Evolutionary conservation across 208 protist genomes (phyloP), one percentile per base, ranked within the genome.

Genomic region (Trypanosoma brucei): DNA sequence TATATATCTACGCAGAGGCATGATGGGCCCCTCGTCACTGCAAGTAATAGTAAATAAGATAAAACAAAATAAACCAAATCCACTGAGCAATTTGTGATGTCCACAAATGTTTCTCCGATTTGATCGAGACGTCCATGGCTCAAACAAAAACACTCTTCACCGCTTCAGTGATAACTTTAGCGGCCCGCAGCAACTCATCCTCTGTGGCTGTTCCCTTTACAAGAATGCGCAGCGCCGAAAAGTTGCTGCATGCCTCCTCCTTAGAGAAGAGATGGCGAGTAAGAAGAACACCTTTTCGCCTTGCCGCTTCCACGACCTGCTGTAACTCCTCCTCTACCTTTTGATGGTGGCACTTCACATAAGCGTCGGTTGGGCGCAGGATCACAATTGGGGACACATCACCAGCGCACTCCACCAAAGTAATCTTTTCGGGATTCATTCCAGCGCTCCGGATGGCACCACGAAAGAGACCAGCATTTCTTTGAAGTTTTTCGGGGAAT

Each of bases 351-450:
- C 58, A 55, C 72, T 56, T 53, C 35, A 84, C 64, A 63, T 83
- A 93, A 1, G 46, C 51, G 14, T 79, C 70, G 11, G 55, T 62
- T 30, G 84, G 76, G 9, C 68, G 68, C 5, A 92, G 70, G 8
- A 91, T 49, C 2, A 95, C 63, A 59, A 91, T 63, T 3, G 91
- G 91, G 3, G 84, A 94, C 3, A 65, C 78, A 53, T 92, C 82
- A 37, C 80, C 78, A 2, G 62, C 57, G 70, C 74, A 73, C 56
- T 84, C 79, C 34, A 89, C 54, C 38, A 92, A 72, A n/a, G 55
- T 42, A 37, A 89, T 83, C 65, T 92, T 92, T 39, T 69, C 62
- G 40, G 58, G 8, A 44, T 84, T 78, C 59, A 91, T 77, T 11
- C 68, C 54, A 3, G 82, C 79, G 2, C 60, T 54, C 38, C 76